Conservation (phyloP, 768 basidiomycete genomes). For the Xerocomellus amylosporus region DNA sequence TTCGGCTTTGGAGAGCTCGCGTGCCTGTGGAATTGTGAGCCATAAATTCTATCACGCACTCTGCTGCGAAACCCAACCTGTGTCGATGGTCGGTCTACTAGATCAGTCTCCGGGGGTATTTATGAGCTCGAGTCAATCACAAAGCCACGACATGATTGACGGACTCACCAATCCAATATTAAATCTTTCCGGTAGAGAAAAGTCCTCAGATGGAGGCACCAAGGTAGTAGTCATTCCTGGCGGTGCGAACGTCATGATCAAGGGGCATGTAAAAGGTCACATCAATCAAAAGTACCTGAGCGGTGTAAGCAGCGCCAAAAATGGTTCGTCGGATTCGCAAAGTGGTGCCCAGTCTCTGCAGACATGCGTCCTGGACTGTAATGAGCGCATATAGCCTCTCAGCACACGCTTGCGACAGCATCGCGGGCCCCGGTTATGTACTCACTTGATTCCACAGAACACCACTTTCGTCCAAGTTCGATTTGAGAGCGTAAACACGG, state of each 20-base stretch:
- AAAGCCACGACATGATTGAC: background rate
- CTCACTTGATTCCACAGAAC: constrained; percentile 85
- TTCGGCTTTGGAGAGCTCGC: constrained; percentile 53
- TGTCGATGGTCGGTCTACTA: constrained; percentile 66
- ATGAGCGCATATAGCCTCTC: background rate
- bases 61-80: constrained; percentile 40
- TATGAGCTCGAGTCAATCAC: background rate
- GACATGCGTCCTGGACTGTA: constrained; percentile 66
- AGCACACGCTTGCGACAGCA: background rate
- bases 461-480: constrained; percentile 46
- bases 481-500: background rate
- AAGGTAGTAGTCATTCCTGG: constrained; percentile 57
- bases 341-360: constrained; percentile 72
- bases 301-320: constrained; percentile 74
- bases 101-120: constrained; percentile 58
- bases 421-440: background rate
- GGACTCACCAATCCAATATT: constrained; percentile 63
- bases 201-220: constrained; percentile 57
- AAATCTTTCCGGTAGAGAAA: constrained; percentile 53
- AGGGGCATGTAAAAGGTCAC: background rate
- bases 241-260: background rate
- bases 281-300: constrained; percentile 44
- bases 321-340: constrained; percentile 75
- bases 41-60: background rate
- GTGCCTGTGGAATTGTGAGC: constrained; percentile 38